These are phyloP conservation scores for Trypanosoma theileri DNA, from an alignment of 208 protist species.

Conservation along the genomic window DNA sequence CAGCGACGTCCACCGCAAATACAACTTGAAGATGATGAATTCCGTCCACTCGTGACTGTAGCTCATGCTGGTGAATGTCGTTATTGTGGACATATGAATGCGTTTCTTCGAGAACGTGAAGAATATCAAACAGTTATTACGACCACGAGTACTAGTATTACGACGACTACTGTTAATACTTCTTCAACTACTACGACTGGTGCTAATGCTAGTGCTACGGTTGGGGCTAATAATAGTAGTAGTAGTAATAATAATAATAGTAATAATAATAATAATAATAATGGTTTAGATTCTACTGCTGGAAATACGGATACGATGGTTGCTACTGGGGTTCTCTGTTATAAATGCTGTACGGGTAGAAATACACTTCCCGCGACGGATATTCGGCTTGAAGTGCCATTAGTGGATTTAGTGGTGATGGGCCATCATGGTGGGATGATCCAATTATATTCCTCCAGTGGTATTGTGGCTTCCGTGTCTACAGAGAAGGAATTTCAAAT, in stretches of 20 bases:
- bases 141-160: no score
- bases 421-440: conserved; percentile 55
- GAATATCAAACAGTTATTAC: no score
- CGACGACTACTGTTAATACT: no score
- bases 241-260: neutral
- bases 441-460: conserved; percentile 44
- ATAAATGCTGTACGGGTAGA: conserved; percentile 79
- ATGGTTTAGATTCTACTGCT: no score
- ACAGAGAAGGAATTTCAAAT: conserved; percentile 55
- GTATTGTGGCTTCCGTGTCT: conserved; percentile 38
- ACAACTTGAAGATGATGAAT: conserved; percentile 50
- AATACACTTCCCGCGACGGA: conserved; percentile 55
- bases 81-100: conserved; percentile 44
- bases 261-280: conserved; percentile 1
- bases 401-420: conserved; percentile 65
- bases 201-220: no score
- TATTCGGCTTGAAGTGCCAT: conserved; percentile 58
- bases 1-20: conserved; percentile 48
- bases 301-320: conserved; percentile 2
- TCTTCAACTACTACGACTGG: no score
- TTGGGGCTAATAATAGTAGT: no score
- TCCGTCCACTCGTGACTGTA: conserved; percentile 45
- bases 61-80: conserved; percentile 52
- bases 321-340: conserved; percentile 62
- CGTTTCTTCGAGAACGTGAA: conserved; percentile 19